Evolutionary conservation across 108 stramenopile species (phyloP), one percentile per base, ranked within the genome.

Genomic region (Conticribra weissflogii): DNA sequence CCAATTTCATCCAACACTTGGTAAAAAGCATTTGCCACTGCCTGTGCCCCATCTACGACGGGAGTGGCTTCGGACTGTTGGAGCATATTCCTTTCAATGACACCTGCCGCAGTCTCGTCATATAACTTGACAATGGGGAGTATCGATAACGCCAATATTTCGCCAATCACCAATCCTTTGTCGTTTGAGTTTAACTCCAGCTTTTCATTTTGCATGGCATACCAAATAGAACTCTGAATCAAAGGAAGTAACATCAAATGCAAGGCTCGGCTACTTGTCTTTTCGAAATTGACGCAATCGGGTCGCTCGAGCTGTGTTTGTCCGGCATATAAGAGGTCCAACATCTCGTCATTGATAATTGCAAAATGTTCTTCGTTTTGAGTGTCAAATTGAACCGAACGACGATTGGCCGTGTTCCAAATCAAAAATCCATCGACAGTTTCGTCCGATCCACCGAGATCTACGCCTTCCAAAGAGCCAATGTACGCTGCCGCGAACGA

Each of bases 401-500:
- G 86, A 34, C 83, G 83, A 29, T 83, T 86, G 14, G 82, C 83
- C 16, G 92, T 65, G 31, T 76, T 82, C 87, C 86, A 92, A 27
- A 89, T 50, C 63, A 92, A 75, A 55, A 89, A 72, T 19, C 93
- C 93, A 74, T 92, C 93, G 49, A 76, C 58, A n/a, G 59, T 52
- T 59, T 91, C 84, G 1, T 63, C 33, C 1, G 86, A 82, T n/a
- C 91, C 93, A 41, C 89, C 86, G 28, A 68, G 57, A 3, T 59
- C 28, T 3, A 63, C 60, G 19, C 93, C 93, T 62, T 92, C 93
- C 66, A 94, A 62, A 16, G 88, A 94, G 18, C 93, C 93, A 59
- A 94, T 90, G 45, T 87, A 63, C 4, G 88, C 66, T 8, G 91
- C 89, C 8, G 90, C 90, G 36, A 88, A 89, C 63, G 90, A 83